Evolutionary conservation across 2,329 filamentous ascomycete species (phyloP).

Genomic region (Diaporthe amygdali): DNA sequence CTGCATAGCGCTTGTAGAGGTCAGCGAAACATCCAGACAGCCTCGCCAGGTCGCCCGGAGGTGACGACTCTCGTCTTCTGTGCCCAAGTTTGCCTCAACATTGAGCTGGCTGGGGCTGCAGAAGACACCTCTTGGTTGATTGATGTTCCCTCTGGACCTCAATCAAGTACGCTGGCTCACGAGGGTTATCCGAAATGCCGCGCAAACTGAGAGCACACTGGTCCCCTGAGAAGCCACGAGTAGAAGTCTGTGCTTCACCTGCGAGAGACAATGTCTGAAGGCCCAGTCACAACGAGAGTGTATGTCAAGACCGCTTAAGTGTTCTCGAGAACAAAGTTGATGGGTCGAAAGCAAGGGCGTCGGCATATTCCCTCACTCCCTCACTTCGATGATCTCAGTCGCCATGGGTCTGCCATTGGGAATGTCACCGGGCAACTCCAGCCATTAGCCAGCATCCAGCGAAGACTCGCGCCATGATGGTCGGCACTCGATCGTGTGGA

Average conservation of each 20-base stretch:
- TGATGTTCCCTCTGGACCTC: background rate
- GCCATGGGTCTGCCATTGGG: no score
- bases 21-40: no score
- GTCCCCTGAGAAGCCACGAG: background rate
- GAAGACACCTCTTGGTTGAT: no score
- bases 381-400: no score
- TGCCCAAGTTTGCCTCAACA: no score
- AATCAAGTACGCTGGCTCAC: background rate
- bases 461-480: background rate
- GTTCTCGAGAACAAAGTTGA: background rate
- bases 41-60: no score
- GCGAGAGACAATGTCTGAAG: background rate
- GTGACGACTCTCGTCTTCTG: no score
- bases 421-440: no score
- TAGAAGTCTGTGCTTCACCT: background rate
- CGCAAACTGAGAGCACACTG: background rate
- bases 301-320: background rate
- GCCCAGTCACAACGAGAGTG: background rate
- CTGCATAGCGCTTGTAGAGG: background rate
- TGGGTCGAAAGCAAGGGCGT: background rate
- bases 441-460: background rate
- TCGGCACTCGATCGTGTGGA: no score
- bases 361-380: no score
- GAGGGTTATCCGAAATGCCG: background rate
- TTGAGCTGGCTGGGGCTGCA: no score